Evolutionary conservation across 2,329 filamentous ascomycete genomes (phyloP), one percentile per base, ranked within the genome.

Genomic region (Exserohilum rostratum): DNA sequence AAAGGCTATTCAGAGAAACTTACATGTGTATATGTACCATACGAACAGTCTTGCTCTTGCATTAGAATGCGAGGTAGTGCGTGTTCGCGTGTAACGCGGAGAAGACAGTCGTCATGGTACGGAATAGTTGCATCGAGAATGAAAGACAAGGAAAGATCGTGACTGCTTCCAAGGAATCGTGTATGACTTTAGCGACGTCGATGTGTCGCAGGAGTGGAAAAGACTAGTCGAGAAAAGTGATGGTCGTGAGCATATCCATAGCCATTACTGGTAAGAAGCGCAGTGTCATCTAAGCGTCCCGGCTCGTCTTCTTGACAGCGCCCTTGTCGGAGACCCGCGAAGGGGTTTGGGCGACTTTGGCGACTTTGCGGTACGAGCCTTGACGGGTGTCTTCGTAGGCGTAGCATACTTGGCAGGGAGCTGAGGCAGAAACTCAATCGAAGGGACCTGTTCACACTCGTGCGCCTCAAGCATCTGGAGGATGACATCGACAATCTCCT

Each of bases 371-470:
- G 46, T 1, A 7, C 49, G 56, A 12, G 51, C 20, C 49, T 65
- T 64, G 15, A 39, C 38, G 2, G 51, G 35, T 0, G 47, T 20
- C 45, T 62, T 64, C 49, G 59, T 60, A 5, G 63, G 60, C 1
- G 60, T 43, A 1, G 30, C 6, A 1, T 25, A 33, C 46, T 54
- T 67, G 46, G 62, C 61, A 1, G 63, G 56, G 15, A 74, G 46
- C 29, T 66, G 56, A 1, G 69, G 70, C 1, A 73, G 64, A 46
- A 73, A 71, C 51, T 72, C 70, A 15, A 72, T 69, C 0, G 68
- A 57, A 0, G 70, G 69, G 7, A 73, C 67, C 29, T 70, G 61
- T 1, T 65, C 55, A 1, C 63, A 66, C 10, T 67, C 64, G 7
- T 64, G 58, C 2, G 57, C 60, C 1, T 67, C 53, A 7, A 74